Base-by-base conservation (phyloP, 2,329 filamentous ascomycete species). In the Fusarium clavum region DNA sequence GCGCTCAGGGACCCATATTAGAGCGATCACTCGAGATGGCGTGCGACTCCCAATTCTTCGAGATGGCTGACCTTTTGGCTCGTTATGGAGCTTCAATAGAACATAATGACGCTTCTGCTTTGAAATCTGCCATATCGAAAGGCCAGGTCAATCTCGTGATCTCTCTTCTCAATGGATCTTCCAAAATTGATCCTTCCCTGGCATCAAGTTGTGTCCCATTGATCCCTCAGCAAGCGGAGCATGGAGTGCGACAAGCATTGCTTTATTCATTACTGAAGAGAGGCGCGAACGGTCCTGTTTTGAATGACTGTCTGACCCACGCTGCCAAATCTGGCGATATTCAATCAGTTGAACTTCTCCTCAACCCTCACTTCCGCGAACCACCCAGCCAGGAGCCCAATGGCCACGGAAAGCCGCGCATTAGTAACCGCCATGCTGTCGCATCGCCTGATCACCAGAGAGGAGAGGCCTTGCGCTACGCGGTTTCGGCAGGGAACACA, bases 11-110 rank as follows among this genome's bases (percentile, higher is more conserved):
- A 3, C 83, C 86, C 16, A 78, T 81, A 2, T 77, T 87, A 1
- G 82, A 85, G 0, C 77, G 79, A 30, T 85, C 84, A 0, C 78
- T 90, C 1, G 77, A 85, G 9, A 79, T 83, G 32, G 84, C 87
- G 1, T 84, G 83, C 54, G 79, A 82, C 9, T 81, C 80, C 3
- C 83, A 85, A 45, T 88, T 85, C 63, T 81, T 85, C 59, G 85
- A 87, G 43, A 86, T 89, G 83, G 83, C 87, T 4, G 79, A 78
- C 40, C 77, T 89, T n/a, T 77, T 90, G 9, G 80, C 87, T 24
- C 76, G 78, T 6, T 84, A 88, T 57, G 86, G 86, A 10, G 86
- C 86, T 1, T 87, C 87, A 0, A 79, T 88, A 30, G 86, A 88
- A 67, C 85, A 85, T 61, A 82, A 87, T 41, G 82, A 86, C 49